Evolutionary conservation across 2,329 filamentous ascomycete species (phyloP), one percentile per base, ranked within the genome.

Genomic region (Beauveria rudraprayagi): DNA sequence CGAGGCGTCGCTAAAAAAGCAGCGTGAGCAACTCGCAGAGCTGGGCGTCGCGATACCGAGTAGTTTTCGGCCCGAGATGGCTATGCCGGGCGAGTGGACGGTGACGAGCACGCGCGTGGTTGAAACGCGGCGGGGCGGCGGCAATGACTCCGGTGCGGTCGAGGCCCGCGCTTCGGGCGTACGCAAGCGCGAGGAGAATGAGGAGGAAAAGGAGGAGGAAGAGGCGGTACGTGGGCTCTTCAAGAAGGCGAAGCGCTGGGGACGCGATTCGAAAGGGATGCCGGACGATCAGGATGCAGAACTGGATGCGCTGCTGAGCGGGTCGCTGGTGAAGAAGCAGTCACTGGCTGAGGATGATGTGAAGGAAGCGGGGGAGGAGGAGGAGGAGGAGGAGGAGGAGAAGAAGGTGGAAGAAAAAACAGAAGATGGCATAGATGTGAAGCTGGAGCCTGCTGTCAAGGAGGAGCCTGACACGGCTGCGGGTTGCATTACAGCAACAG

Each of bases 21-120:
- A 99, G 75, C 83, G 95, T 69, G 87, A 92, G 65, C 92, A 97
- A 73, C 79, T 99, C 11, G 92, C 89, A 5, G 90, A 89, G 41
- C 83, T 99, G 80, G 94, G 94, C 0, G 86, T 99, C 54, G 84
- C 86, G 52, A 83, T 97, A 59, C 94, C 94, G 0, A 86, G 90
- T 50, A 86, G 89, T 65, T 86, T 91, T 61, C 81, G 91, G 62
- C 80, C 83, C 2, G 90, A 94, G 63, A 86, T 97, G 84, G 92
- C 92, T 5, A 86, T 97, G 78, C 87, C 88, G 4, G 91, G 94
- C 37, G 90, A 96, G 58, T 99, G 93, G 93, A 85, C 91, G 0
- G 83, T 87, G 11, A 86, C 83, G 62, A 85, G 83, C 6, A 83
- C 90, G 46, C 80, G 84, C 50, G 79, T 85, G 4, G 74, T 87